These are phyloP conservation scores for Kazachstania taianensis DNA, from an alignment of 805 yeast genomes.

Conservation along the genomic window DNA sequence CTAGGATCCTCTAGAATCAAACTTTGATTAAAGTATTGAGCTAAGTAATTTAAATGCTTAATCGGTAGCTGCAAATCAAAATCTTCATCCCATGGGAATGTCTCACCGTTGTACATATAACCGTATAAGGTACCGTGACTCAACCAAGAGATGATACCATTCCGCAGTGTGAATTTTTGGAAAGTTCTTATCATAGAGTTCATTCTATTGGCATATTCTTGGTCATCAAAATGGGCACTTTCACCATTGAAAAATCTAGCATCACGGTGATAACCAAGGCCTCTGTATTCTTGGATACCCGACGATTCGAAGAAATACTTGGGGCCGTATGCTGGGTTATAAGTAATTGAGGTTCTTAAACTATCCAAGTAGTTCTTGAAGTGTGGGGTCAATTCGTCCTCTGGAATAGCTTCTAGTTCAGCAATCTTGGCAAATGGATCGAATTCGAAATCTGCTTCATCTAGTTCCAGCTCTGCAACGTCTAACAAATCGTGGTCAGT, in stretches of 20 bases:
- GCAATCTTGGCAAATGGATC: constrained; percentile 18
- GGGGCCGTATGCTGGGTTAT: constrained; percentile 26
- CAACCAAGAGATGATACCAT: constrained; percentile 46
- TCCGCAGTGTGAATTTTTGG: constrained; percentile 37
- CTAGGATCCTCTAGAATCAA: constrained; percentile 38
- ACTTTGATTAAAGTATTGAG: constrained; percentile 33
- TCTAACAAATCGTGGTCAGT: constrained; percentile 8
- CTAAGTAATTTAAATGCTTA: constrained; percentile 35
- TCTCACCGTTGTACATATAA: constrained; percentile 55
- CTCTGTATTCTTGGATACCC: constrained; percentile 1
- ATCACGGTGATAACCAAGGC: constrained; percentile 39
- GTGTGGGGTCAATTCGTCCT: constrained; percentile 11
- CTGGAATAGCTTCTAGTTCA: constrained; percentile 16
- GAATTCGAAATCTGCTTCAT: constrained; percentile 20
- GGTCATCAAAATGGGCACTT: constrained; percentile 17
- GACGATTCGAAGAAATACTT: constrained; percentile 31
- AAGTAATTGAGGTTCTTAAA: constrained; percentile 26
- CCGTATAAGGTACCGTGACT: constrained; percentile 58
- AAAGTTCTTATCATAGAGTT: constrained; percentile 44
- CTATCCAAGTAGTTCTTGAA: constrained; percentile 27
- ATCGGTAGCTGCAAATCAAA: constrained; percentile 55
- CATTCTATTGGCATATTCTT: constrained; percentile 9
- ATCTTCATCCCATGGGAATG: constrained; percentile 61
- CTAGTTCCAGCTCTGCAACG: constrained; percentile 10
- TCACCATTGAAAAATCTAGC: constrained; percentile 50